Conservation (phyloP, 1,139 yeast species). For the Geotrichum aggregatum region DNA sequence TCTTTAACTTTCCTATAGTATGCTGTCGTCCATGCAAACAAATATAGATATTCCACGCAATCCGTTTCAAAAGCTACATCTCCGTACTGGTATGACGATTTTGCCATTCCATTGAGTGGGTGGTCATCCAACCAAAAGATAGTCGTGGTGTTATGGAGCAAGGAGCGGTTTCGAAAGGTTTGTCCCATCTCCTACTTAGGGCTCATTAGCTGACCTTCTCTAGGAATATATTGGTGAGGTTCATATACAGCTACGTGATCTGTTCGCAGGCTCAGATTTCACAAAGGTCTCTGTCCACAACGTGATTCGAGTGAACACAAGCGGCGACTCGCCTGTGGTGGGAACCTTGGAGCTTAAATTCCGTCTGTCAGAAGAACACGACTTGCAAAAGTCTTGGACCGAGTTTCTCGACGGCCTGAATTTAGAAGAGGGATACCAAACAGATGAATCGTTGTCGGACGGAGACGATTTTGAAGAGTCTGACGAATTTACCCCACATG, state of each 20-base stretch:
- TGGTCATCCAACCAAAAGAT: constrained; percentile 31
- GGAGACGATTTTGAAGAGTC: constrained; percentile 18
- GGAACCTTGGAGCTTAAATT: constrained; percentile 7
- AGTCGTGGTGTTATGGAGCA: constrained; percentile 41
- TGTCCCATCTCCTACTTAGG: not conserved
- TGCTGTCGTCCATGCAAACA: constrained; percentile 32
- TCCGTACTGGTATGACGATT: constrained; percentile 40
- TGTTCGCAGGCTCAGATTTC: constrained; percentile 2
- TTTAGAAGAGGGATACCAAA: not conserved
- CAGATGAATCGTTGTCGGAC: constrained; percentile 3
- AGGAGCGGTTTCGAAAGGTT: constrained; percentile 33
- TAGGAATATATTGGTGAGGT: constrained; percentile 55
- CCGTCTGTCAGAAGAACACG: not conserved
- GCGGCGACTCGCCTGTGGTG: constrained; percentile 4
- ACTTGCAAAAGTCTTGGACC: constrained; percentile 4
- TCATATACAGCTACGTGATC: constrained; percentile 36
- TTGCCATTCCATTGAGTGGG: constrained; percentile 31
- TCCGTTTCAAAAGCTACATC: constrained; percentile 25
- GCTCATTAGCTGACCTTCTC: constrained; percentile 1
- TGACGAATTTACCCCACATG: constrained; percentile 11
- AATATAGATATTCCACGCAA: constrained; percentile 35
- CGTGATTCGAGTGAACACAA: not conserved
- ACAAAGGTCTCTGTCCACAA: not conserved
- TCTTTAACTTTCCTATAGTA: constrained; percentile 23
- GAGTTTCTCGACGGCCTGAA: constrained; percentile 10